Percentiles rank a stretch among this genome's conserved stretches.
phyloP scores from a whole-genome alignment of 148 eudicot species.

The Beta vulgaris region DNA sequence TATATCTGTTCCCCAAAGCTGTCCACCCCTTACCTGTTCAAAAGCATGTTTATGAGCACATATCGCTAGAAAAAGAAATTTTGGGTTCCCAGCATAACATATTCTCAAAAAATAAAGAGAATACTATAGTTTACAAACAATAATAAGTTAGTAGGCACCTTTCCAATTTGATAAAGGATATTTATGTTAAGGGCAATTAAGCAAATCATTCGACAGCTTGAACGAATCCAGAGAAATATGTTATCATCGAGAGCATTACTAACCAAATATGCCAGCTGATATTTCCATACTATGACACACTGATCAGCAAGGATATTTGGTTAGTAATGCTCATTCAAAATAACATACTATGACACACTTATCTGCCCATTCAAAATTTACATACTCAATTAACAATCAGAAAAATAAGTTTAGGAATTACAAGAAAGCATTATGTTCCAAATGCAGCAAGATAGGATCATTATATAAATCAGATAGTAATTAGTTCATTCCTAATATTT shows the following conservation, averaged over 20 bases:
- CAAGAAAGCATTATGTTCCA: neutral
- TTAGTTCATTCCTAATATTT: neutral
- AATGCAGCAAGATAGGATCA: neutral
- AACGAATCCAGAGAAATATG: neutral
- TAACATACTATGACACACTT: neutral
- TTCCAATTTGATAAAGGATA: neutral
- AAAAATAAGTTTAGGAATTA: neutral
- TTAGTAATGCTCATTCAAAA: too few relatives aligned
- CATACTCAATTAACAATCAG: neutral
- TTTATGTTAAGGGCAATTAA: neutral
- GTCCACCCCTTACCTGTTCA: slow-evolving; percentile 93
- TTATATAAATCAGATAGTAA: neutral
- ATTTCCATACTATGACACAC: too few relatives aligned
- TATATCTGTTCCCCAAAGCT: slow-evolving; percentile 97
- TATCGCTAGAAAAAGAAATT: slow-evolving; percentile 5
- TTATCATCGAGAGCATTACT: too few relatives aligned
- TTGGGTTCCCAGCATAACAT: neutral
- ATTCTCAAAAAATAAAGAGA: neutral
- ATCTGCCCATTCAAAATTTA: neutral
- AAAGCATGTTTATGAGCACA: slow-evolving; percentile 14
- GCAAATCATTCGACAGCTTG: slow-evolving; percentile 2
- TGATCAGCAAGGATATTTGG: too few relatives aligned
- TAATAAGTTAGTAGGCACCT: neutral
- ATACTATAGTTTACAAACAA: neutral
- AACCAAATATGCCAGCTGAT: too few relatives aligned